Base-by-base conservation (phyloP, 2,329 filamentous ascomycete species). In the Cryphonectria carpinicola region DNA sequence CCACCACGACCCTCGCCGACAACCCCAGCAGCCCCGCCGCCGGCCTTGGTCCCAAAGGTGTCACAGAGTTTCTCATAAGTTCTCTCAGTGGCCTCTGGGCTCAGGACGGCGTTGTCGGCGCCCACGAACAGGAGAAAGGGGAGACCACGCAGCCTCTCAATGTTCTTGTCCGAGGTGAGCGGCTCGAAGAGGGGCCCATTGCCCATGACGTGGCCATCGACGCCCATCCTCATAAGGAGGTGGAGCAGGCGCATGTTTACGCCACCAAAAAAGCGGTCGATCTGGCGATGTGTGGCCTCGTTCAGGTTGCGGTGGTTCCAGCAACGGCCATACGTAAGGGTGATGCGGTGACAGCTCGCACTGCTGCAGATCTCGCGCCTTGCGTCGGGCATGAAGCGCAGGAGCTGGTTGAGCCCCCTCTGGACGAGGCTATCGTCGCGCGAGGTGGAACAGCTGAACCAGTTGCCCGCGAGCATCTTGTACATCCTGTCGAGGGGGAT, bases 301-400 rank as follows among this genome's bases (percentile, higher is more conserved):
- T 91, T 91, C 41, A 92, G 84, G 77, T 92, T 91, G 4, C 75
- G 77, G 78, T 92, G 90, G 75, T 85, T 89, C 89, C 89, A 92
- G 79, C 84, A 87, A 72, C 87, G 85, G 49, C 89, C 89, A 74
- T 90, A 92, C 19, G 88, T 84, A 35, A 92, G 80, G 6, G 84
- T 84, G 67, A 83, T 82, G 22, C 90, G 85, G 79, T 91, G 89
- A 79, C 90, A 92, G 67, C 83, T 83, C 2, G 87, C 86, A 72
- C 85, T 90, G 76, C 83, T 87, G 81, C 90, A 92, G 3, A 89
- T 82, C 79, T 92, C 89, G 37, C 80, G 78, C 11, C 83, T 80
- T 14, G 79, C 78, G 60, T 86, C 84, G 0, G 89, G 89, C 75
- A 89, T 87, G 65, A 91, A 83, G 0, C 89, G 83, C 54, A 91